Conservation (phyloP, 106 monocot genomes). For the Chionographis japonica region DNA sequence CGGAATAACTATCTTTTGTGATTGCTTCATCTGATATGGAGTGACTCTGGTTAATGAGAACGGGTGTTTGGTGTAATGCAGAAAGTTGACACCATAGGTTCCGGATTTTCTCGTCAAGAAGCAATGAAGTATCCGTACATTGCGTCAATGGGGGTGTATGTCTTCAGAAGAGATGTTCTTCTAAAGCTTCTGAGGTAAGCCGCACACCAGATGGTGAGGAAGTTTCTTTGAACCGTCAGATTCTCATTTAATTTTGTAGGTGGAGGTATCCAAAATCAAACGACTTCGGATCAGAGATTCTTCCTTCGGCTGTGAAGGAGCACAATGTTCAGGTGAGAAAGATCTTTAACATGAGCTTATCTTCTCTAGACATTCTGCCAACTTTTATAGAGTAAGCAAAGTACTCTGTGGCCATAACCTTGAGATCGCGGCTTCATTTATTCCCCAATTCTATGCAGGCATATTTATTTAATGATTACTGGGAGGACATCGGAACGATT, state of each 20-base stretch:
- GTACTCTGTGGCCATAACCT: no score
- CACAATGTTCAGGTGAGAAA: slow-evolving; percentile 69
- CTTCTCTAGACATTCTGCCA: not conserved
- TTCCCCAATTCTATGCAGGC: slow-evolving; percentile 38
- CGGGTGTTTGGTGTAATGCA: slow-evolving; percentile 17
- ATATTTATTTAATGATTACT: slow-evolving; percentile 82
- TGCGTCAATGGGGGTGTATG: slow-evolving; percentile 95
- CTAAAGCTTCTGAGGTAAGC: slow-evolving; percentile 72
- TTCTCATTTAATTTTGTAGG: slow-evolving; percentile 27
- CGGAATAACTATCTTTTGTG: no score
- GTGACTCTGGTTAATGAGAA: not conserved
- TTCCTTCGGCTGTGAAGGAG: slow-evolving; percentile 77
- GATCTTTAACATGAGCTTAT: not conserved
- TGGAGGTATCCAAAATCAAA: slow-evolving; percentile 76
- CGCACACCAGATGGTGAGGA: not conserved
- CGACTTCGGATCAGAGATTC: slow-evolving; percentile 95
- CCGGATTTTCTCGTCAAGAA: slow-evolving; percentile 53
- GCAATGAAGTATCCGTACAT: slow-evolving; percentile 60
- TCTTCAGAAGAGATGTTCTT: slow-evolving; percentile 69
- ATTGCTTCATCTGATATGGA: no score
- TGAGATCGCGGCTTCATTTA: no score
- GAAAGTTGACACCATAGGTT: slow-evolving; percentile 56
- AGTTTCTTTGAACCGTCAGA: not conserved
- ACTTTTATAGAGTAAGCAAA: no score
- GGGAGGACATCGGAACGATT: slow-evolving; percentile 94